Base-by-base conservation (phyloP, 768 basidiomycete genomes). In the Phylloporus arenicola region DNA sequence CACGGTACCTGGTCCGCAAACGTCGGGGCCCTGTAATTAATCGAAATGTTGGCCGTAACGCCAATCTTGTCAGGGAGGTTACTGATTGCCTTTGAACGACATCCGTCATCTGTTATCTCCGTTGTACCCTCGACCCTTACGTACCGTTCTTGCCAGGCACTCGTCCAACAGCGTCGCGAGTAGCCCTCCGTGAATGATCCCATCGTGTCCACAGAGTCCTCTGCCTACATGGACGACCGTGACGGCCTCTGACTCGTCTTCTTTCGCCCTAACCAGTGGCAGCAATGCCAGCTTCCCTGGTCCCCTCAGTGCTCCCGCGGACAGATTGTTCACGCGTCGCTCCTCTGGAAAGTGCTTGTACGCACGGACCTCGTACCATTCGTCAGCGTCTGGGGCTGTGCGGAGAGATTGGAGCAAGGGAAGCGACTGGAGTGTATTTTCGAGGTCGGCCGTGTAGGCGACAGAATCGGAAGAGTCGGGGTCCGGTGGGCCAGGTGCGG, bases 81-180 rank as follows among this genome's bases (percentile, higher is more conserved):
- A 43, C 77, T 75, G 37, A 94, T 78, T 11, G 95, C 92, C 92
- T 95, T 20, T 30, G 47, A 31, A 6, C 20, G 6, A 24, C 20
- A 45, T 12, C 30, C 6, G n/a, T 16, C 24, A 33, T 17, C 29
- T 12, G 29, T 48, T 25, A 19, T 27, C 16, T 19, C 13, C 10
- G 30, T 4, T 31, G n/a, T 9, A 31, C 7, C 19, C 13, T 17
- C 1, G 10, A 10, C 17, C 40, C 19, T 2, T 6, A 59, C 83
- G 54, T 61, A 94, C 94, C 59, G 82, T 86, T 52, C 95, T 72
- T 48, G 84, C 84, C 38, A 96, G 63, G 14, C 75, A 74, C 73
- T 99, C 95, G 55, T 99, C 95, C 48, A 96, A 65, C 16, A 98
- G 67, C 2, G 92, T 96, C 34, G 93, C 92, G 17, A 98, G 73